Evolutionary conservation across 2,329 filamentous ascomycete genomes (phyloP).

Genomic region (Cordyceps pruinosa): DNA sequence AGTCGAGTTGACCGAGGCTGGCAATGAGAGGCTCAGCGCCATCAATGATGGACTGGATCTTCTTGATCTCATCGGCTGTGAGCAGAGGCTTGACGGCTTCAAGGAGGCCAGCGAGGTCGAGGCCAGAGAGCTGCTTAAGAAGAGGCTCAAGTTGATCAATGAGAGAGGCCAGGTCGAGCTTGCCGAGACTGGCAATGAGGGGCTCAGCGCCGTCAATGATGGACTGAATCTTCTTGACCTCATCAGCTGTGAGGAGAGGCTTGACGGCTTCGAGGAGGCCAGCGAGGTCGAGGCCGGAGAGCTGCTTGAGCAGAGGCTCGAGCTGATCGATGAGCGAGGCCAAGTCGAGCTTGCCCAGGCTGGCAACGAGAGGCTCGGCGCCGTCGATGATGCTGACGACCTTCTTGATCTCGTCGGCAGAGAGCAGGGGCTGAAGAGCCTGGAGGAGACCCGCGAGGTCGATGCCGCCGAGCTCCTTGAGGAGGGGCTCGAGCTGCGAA

Average conservation of each 20-base stretch:
- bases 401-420: slow-evolving; percentile 23
- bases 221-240: slow-evolving; percentile 18
- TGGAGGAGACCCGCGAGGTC: slow-evolving; percentile 27
- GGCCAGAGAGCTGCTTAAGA: slow-evolving; percentile 10
- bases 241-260: slow-evolving; percentile 23
- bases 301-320: slow-evolving; percentile 24
- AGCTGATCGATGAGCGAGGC: slow-evolving; percentile 28
- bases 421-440: slow-evolving; percentile 22
- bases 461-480: slow-evolving; percentile 21
- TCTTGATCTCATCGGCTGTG: slow-evolving; percentile 21
- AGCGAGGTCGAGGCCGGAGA: slow-evolving; percentile 25
- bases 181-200: slow-evolving; percentile 21
- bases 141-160: slow-evolving; percentile 20
- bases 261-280: slow-evolving; percentile 24
- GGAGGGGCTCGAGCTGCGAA: slow-evolving; percentile 20
- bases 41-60: slow-evolving; percentile 20
- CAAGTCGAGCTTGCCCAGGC: slow-evolving; percentile 24
- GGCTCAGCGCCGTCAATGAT: slow-evolving; percentile 18
- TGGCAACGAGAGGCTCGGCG: slow-evolving; percentile 26
- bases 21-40: slow-evolving; percentile 26
- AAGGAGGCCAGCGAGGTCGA: slow-evolving; percentile 14
- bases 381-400: slow-evolving; percentile 29
- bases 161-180: slow-evolving; percentile 29
- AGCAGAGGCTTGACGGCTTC: slow-evolving; percentile 18
- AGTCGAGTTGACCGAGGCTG: slow-evolving; percentile 27